Percentiles rank a stretch among this genome's conserved stretches.
phyloP scores from a whole-genome alignment of 2,329 filamentous ascomycete species.

The Annulohypoxylon truncatum region DNA sequence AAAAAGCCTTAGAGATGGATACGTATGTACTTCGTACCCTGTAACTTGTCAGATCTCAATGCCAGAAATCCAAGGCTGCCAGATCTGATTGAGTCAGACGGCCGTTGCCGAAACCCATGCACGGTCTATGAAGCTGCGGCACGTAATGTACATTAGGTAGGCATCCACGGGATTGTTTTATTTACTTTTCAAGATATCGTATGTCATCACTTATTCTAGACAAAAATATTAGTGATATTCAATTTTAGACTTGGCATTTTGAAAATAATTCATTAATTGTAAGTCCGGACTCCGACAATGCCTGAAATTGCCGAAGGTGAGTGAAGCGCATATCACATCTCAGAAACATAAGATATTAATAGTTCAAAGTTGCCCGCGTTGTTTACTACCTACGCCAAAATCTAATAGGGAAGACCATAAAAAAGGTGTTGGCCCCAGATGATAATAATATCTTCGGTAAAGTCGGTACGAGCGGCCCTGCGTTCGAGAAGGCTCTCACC shows the following conservation, averaged over 20 bases:
- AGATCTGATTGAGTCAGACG: slow-evolving; percentile 33
- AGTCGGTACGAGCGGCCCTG: slow-evolving; percentile 80
- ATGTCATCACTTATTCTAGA: background rate
- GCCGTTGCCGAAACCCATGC: slow-evolving; percentile 2
- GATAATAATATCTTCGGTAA: slow-evolving; percentile 92
- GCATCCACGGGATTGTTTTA: background rate
- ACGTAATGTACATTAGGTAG: background rate
- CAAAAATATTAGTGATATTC: background rate
- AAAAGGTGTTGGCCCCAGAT: slow-evolving; percentile 76
- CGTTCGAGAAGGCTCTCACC: slow-evolving; percentile 77
- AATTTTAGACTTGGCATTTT: background rate
- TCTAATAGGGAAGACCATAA: slow-evolving; percentile 85
- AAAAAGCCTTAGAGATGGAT: background rate
- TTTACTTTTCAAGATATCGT: background rate
- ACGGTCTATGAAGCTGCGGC: slow-evolving; percentile 9
- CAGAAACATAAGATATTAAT: slow-evolving; percentile 16
- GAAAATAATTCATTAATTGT: background rate
- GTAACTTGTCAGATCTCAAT: slow-evolving; percentile 9
- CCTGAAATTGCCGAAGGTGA: slow-evolving; percentile 48
- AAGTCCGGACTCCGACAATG: slow-evolving; percentile 33
- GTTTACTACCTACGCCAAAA: slow-evolving; percentile 86
- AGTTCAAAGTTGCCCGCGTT: slow-evolving; percentile 76
- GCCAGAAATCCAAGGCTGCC: slow-evolving; percentile 26
- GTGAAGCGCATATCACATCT: slow-evolving; percentile 10
- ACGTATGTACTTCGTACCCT: background rate